Percentiles rank a stretch among this genome's conserved stretches.
These are phyloP conservation scores for Cercophora newfieldiana DNA, from an alignment of 495 filamentous ascomycete species.

Conservation along the genomic window DNA sequence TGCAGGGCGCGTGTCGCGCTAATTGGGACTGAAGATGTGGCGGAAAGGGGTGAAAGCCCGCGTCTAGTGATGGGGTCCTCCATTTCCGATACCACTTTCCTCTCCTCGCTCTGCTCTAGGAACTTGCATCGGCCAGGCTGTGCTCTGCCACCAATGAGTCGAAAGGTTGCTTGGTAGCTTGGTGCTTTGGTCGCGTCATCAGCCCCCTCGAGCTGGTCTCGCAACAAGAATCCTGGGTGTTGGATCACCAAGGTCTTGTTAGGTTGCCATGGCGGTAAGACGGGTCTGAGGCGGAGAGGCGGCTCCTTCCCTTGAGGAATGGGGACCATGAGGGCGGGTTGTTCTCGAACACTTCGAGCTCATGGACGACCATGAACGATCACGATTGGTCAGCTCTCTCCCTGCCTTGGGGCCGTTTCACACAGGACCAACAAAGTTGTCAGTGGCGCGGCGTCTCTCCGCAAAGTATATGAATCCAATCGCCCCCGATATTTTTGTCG, in stretches of 20 bases:
- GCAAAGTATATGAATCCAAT: neutral
- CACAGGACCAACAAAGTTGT: neutral
- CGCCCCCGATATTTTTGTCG: neutral
- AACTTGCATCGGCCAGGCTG: neutral
- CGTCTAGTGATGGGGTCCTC: neutral
- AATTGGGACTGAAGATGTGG: neutral
- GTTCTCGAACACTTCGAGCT: neutral
- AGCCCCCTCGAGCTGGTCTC: neutral
- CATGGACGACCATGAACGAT: neutral
- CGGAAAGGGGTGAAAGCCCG: neutral
- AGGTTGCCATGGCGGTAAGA: neutral
- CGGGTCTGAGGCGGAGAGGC: too few species aligned
- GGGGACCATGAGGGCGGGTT: neutral
- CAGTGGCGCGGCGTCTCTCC: neutral
- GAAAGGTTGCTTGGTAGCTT: neutral
- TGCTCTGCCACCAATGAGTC: neutral
- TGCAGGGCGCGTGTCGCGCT: neutral
- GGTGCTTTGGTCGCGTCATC: neutral
- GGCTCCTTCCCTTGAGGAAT: neutral
- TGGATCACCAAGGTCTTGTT: neutral
- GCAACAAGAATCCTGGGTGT: neutral
- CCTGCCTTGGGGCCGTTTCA: neutral
- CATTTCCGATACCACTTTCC: conserved; percentile 5
- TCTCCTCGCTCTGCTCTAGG: neutral
- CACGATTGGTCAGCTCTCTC: neutral